Conservation (phyloP, 164 flowering plant species). For the Echeveria elegans region DNA sequence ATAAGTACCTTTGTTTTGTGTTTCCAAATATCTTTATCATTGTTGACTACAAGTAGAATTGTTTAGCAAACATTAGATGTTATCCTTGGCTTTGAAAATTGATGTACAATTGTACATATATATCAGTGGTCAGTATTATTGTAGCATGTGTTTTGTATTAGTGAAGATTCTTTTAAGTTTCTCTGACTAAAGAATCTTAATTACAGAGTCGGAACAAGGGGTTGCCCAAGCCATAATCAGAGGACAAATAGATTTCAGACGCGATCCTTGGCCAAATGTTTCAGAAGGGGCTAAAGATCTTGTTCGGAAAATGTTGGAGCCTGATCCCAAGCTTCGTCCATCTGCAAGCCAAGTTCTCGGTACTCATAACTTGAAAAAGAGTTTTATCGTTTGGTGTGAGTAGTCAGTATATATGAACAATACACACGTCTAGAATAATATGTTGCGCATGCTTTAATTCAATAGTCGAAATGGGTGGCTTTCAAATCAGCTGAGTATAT, state of each 20-base stretch:
- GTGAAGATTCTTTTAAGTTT: background rate
- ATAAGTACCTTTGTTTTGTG: background rate
- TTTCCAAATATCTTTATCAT: background rate
- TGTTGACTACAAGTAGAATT: background rate
- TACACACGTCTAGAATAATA: background rate
- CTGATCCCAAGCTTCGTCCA: constrained; percentile 71
- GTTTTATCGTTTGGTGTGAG: background rate
- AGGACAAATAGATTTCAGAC: constrained; percentile 79
- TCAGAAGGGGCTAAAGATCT: constrained; percentile 88
- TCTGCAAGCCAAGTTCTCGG: constrained; percentile 97
- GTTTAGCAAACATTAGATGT: background rate
- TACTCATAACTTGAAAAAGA: constrained; percentile 21
- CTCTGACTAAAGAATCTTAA: background rate
- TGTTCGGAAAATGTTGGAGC: constrained; percentile 84
- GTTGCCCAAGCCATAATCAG: constrained; percentile 89
- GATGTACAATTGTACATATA: background rate
- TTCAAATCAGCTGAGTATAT: background rate
- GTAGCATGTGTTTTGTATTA: background rate
- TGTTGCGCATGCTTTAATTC: background rate
- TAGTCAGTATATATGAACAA: background rate
- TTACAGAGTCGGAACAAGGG: constrained; percentile 85
- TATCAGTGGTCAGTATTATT: background rate
- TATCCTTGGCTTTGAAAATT: background rate
- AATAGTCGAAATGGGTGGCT: background rate
- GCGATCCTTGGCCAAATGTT: constrained; percentile 96